phyloP scores from a whole-genome alignment of 441 rosid genomes.

The Macaranga tanarius region DNA sequence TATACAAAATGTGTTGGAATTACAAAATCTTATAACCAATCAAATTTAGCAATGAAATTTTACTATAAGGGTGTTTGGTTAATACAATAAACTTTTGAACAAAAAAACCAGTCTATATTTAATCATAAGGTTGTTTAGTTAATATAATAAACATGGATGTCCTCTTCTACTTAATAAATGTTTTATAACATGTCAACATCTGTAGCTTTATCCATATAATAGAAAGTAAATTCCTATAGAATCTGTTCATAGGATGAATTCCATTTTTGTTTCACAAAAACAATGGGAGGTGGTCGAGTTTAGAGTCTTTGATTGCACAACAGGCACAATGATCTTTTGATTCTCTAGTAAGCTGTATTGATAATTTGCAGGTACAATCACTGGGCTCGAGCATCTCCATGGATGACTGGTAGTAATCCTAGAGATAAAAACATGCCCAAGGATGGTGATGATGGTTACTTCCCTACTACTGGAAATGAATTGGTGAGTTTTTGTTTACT shows the following conservation, averaged over 20 bases:
- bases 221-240: background rate
- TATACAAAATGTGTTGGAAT: background rate
- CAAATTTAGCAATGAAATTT: background rate
- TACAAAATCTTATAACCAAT: background rate
- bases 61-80: background rate
- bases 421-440: slow-evolving; percentile 80
- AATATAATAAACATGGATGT: background rate
- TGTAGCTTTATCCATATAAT: background rate
- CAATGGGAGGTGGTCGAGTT: background rate
- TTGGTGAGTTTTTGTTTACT: slow-evolving; percentile 54
- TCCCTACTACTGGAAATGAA: slow-evolving; percentile 86
- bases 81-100: background rate
- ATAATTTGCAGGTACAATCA: slow-evolving; percentile 54
- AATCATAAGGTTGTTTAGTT: background rate
- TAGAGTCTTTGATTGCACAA: background rate
- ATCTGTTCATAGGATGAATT: background rate
- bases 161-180: background rate
- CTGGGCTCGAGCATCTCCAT: slow-evolving; percentile 86
- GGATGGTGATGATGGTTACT: slow-evolving; percentile 88
- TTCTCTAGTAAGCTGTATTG: slow-evolving; percentile 15
- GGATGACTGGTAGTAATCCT: slow-evolving; percentile 73
- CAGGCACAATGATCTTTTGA: slow-evolving; percentile 9
- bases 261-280: slow-evolving; percentile 6
- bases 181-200: background rate
- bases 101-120: background rate